Conservation (phyloP, 441 rosid genomes). For the Biscutella auriculata region DNA sequence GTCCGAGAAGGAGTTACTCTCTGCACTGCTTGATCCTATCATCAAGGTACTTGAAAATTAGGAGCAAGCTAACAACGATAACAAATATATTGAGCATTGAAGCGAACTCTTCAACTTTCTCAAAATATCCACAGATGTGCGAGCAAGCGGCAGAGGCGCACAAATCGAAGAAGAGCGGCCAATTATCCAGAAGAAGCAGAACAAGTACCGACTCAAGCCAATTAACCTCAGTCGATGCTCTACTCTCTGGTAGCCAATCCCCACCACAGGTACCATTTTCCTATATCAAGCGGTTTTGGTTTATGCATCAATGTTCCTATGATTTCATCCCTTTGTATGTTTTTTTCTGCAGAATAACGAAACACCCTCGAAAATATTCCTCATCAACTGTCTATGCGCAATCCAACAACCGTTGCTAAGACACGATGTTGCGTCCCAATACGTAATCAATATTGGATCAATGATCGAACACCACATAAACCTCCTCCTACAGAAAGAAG, state of each 20-base stretch:
- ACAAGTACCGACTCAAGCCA: slow-evolving; percentile 51
- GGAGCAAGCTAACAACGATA: not conserved
- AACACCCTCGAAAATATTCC: slow-evolving; percentile 80
- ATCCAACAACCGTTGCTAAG: slow-evolving; percentile 72
- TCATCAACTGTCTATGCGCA: slow-evolving; percentile 79
- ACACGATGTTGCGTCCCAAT: slow-evolving; percentile 65
- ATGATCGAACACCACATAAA: slow-evolving; percentile 62
- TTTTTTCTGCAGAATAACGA: slow-evolving; percentile 51
- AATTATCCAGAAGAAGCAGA: slow-evolving; percentile 56
- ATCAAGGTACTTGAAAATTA: slow-evolving; percentile 46
- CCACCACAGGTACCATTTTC: slow-evolving; percentile 42
- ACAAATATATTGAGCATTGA: not conserved
- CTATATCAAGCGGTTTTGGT: not conserved
- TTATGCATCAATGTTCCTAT: not conserved
- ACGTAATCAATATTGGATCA: slow-evolving; percentile 51
- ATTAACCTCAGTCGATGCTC: slow-evolving; percentile 76
- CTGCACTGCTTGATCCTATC: slow-evolving; percentile 85
- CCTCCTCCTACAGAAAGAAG: slow-evolving; percentile 74
- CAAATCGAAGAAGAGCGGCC: slow-evolving; percentile 57
- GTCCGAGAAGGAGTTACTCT: slow-evolving; percentile 88
- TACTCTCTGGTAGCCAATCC: slow-evolving; percentile 45
- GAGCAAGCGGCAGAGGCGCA: slow-evolving; percentile 94
- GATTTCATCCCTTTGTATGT: not conserved
- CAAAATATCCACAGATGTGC: slow-evolving; percentile 63
- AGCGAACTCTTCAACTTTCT: not conserved